A percentile compares a stretch with the other conserved stretches of the same genome.
These are phyloP conservation scores for Lyophyllum semitale DNA, from an alignment of 768 basidiomycete genomes.

Conservation along the genomic window DNA sequence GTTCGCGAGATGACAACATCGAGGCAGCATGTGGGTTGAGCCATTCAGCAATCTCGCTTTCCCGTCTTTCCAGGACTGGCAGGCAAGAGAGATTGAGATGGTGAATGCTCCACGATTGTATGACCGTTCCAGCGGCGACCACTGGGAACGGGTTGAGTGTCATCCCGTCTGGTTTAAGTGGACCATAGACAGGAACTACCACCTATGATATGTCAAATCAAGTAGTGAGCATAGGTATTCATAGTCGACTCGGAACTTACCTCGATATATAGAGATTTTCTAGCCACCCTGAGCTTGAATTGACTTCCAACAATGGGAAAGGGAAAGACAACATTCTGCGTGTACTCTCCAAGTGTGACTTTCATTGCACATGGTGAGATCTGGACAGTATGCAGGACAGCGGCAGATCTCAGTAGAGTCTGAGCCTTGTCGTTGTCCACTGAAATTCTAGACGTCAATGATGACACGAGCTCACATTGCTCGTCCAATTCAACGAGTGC, in stretches of 20 bases:
- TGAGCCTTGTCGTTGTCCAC: conserved; percentile 17
- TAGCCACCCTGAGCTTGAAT: conserved; percentile 46
- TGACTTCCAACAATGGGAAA: conserved; percentile 42
- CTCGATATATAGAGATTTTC: conserved; percentile 55
- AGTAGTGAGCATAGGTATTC: not conserved
- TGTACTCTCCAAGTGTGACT: conserved; percentile 26
- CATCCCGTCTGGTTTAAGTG: conserved; percentile 13
- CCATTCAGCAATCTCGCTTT: not conserved
- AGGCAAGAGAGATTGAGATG: not conserved
- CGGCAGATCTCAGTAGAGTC: conserved; percentile 19
- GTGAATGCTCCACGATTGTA: conserved; percentile 2
- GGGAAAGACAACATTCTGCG: conserved; percentile 37
- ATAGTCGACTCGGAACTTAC: conserved; percentile 23
- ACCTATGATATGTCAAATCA: conserved; percentile 14
- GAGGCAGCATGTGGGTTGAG: not conserved
- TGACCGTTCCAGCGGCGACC: conserved; percentile 1
- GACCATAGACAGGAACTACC: conserved; percentile 14
- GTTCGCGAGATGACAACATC: conserved; percentile 10
- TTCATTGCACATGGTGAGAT: conserved; percentile 32
- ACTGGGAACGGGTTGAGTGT: conserved; percentile 31
- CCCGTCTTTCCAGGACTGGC: not conserved
- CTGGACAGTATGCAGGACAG: conserved; percentile 25
- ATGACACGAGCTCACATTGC: conserved; percentile 23
- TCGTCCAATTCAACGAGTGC: conserved; percentile 24
- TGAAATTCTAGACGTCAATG: conserved; percentile 14